phyloP scores from a whole-genome alignment of 176 grass and related monocot species.

The Musa beccarii region DNA sequence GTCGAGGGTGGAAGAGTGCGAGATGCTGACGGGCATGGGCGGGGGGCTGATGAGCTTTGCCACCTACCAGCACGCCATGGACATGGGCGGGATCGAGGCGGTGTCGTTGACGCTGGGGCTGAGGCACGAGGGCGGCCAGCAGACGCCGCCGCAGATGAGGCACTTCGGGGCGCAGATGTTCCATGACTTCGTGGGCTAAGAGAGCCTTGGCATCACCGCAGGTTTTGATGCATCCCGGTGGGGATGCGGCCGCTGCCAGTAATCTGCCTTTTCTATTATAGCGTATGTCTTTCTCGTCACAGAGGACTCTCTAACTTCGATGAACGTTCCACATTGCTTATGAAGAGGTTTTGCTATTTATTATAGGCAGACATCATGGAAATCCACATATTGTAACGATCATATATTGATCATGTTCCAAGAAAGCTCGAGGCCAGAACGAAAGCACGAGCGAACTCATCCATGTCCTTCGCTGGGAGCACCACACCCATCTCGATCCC shows the following conservation, averaged over 20 bases:
- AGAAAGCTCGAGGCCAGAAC: conserved; percentile 25
- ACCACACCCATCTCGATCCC: conserved; percentile 82
- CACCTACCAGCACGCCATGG: conserved; percentile 23
- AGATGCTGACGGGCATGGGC: conserved; percentile 24
- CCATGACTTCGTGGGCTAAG: conserved; percentile 32
- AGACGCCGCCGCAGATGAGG: conserved; percentile 31
- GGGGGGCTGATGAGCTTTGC: conserved; percentile 33
- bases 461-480: conserved; percentile 64
- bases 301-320: too few relatives aligned
- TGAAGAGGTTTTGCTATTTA: too few relatives aligned
- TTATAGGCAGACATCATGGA: too few relatives aligned
- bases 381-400: too few relatives aligned
- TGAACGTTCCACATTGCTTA: too few relatives aligned
- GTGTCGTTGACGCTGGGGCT: conserved; percentile 49
- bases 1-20: conserved; percentile 27
- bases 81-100: conserved; percentile 31
- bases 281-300: too few relatives aligned
- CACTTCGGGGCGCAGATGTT: conserved; percentile 35
- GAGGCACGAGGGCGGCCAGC: conserved; percentile 29
- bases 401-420: neutral
- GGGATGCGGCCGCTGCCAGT: too few relatives aligned
- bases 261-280: too few relatives aligned
- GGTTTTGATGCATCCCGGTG: too few relatives aligned
- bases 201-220: too few relatives aligned
- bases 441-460: conserved; percentile 40